Base-by-base conservation (phyloP, 495 filamentous ascomycete species). In the Endocarpon pusillum region DNA sequence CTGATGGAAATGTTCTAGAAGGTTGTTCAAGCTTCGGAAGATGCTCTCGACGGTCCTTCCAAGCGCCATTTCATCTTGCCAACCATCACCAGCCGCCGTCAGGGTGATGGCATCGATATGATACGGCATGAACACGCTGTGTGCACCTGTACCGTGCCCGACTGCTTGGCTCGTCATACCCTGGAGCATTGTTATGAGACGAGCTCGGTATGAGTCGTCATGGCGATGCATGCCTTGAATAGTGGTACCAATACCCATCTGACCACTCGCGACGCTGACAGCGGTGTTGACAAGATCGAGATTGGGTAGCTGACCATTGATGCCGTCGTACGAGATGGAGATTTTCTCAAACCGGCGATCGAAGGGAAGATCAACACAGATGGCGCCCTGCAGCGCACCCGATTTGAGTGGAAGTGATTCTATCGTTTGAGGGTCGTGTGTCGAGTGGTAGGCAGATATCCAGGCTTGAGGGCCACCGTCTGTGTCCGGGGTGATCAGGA, bases 41-140 rank as follows among this genome's bases (percentile, higher is more conserved):
- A 86, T 62, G 49, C 82, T 79, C 55, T 97, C 89, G 2, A 96
- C 64, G 0, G 84, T 78, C 21, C 87, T 67, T 6, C 91, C 89
- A 44, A 97, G 66, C 15, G 76, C 77, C 81, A 94, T 94, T 53
- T 96, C 89, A 48, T 97, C 89, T 47, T 96, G 84, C 78, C 83
- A 87, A 22, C 91, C 91, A 15, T 85, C 64, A 11, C 89, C 89
- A 33, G 80, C 78, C 1, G 86, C 75, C 44, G 87, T 83, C 27
- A 97, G 59, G 0, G 87, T 97, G 40, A 97, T 78, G 3, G 89
- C 89, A 51, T 97, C 91, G 40, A 97, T 82, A 47, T 96, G 89
- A 51, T 96, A 97, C 1, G 89, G 87, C 48, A 97, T 93, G 54
- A 97, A 97, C 39, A 74, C 76, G 58, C 81, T 89, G 44, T 97